Conservation (phyloP, 1,139 yeast species). For the Nakaseomyces delphensis region DNA sequence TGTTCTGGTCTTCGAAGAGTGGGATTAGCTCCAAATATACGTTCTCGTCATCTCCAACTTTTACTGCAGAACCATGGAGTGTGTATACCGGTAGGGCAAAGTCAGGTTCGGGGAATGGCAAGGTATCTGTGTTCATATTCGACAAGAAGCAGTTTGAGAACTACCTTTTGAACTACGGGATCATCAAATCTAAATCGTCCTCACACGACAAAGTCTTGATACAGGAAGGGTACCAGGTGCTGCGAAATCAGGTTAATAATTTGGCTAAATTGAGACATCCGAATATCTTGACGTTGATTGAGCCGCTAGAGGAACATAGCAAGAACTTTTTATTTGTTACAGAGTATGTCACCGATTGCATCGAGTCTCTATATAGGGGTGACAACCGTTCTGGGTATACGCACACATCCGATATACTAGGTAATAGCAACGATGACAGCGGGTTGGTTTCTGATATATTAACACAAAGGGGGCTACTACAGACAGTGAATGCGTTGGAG, state of each 20-base stretch:
- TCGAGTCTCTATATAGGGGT: conserved; percentile 37
- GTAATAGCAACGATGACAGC: background rate
- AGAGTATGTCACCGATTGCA: conserved; percentile 58
- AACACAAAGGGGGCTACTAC: conserved; percentile 79
- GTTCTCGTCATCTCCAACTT: conserved; percentile 65
- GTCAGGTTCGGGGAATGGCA: conserved; percentile 23
- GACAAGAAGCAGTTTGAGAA: conserved; percentile 72
- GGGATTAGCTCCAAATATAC: conserved; percentile 71
- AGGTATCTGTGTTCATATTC: conserved; percentile 79
- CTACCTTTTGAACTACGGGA: conserved; percentile 44
- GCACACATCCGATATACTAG: background rate
- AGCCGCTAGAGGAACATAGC: conserved; percentile 82
- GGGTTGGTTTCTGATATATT: conserved; percentile 48
- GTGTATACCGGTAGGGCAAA: conserved; percentile 75
- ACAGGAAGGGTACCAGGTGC: conserved; percentile 39
- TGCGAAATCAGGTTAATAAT: conserved; percentile 54
- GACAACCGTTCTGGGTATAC: conserved; percentile 11
- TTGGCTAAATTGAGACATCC: conserved; percentile 84
- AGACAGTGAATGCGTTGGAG: conserved; percentile 66
- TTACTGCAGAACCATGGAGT: conserved; percentile 76
- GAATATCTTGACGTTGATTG: conserved; percentile 68
- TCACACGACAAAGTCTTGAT: conserved; percentile 30
- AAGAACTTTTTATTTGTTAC: conserved; percentile 75
- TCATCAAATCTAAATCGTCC: conserved; percentile 34
- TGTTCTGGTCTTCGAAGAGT: conserved; percentile 38